These are phyloP conservation scores for Amborella trichopoda DNA, from an alignment of 164 flowering plant genomes.

Conservation along the genomic window DNA sequence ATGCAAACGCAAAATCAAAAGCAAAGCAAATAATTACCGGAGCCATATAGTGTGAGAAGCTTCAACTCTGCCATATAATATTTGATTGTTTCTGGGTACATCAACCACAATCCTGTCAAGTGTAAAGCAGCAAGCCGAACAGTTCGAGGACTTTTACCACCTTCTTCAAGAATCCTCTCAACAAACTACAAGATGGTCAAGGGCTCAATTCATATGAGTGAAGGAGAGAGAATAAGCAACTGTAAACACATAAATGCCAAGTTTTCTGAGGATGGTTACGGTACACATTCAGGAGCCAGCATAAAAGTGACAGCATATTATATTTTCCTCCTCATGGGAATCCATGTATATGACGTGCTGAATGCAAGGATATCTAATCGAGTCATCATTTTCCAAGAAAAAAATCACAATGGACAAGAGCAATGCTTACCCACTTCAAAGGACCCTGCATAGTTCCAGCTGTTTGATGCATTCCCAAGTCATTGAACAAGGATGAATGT, in stretches of 20 bases:
- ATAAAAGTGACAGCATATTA: too few species aligned
- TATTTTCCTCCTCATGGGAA: too few species aligned
- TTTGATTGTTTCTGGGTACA: slow-evolving; percentile 54
- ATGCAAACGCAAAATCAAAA: not conserved
- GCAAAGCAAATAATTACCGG: slow-evolving; percentile 32
- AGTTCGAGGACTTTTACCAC: slow-evolving; percentile 93
- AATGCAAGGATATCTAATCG: too few species aligned
- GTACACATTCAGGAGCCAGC: too few species aligned
- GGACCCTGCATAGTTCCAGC: slow-evolving; percentile 49
- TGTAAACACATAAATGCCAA: too few species aligned
- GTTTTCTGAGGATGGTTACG: too few species aligned
- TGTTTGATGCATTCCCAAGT: slow-evolving; percentile 52
- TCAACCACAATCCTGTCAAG: slow-evolving; percentile 75
- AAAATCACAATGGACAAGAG: slow-evolving; percentile 5
- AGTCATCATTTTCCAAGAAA: not conserved
- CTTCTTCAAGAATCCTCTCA: slow-evolving; percentile 77
- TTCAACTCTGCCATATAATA: slow-evolving; percentile 77
- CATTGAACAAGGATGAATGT: slow-evolving; percentile 53
- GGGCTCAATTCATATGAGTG: too few species aligned
- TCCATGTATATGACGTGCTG: too few species aligned
- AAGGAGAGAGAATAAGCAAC: not conserved
- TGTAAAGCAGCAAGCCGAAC: slow-evolving; percentile 97
- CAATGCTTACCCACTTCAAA: slow-evolving; percentile 73
- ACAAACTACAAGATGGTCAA: slow-evolving; percentile 63
- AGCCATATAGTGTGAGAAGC: slow-evolving; percentile 81